These are phyloP conservation scores for Pilaira anomala DNA, from an alignment of 192 early-diverging fungal genomes.

Conservation along the genomic window DNA sequence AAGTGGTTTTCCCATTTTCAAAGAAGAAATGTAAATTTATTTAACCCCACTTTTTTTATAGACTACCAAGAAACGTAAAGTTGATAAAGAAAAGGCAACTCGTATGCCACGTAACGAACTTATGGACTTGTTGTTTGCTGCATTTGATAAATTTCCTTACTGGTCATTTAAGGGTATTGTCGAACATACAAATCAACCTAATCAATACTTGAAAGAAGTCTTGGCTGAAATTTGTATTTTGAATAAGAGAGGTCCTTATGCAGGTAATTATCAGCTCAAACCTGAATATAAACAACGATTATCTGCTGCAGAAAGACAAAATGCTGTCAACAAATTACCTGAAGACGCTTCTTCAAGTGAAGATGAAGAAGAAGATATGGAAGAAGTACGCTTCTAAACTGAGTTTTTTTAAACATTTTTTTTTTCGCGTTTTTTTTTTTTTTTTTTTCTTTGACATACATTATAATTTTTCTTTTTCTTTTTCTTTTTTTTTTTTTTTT, in stretches of 20 bases:
- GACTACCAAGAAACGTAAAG: slow-evolving; percentile 29
- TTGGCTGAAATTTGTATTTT: slow-evolving; percentile 74
- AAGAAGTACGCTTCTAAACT: slow-evolving; percentile 6
- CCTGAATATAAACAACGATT: slow-evolving; percentile 67
- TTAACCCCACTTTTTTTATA: background rate
- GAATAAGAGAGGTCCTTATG: slow-evolving; percentile 81
- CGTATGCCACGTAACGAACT: slow-evolving; percentile 83
- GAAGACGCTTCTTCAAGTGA: slow-evolving; percentile 18
- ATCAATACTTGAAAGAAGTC: slow-evolving; percentile 79
- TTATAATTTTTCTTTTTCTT: slow-evolving; percentile 2
- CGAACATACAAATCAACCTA: slow-evolving; percentile 80
- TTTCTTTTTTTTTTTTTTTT: background rate
- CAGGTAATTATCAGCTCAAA: slow-evolving; percentile 80
- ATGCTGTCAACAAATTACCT: background rate
- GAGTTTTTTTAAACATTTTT: background rate
- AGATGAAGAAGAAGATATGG: slow-evolving; percentile 19
- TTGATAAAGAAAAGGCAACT: slow-evolving; percentile 68
- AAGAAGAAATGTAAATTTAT: background rate
- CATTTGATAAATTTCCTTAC: slow-evolving; percentile 77
- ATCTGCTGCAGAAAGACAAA: slow-evolving; percentile 34
- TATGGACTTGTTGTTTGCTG: slow-evolving; percentile 77
- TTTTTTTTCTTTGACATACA: background rate
- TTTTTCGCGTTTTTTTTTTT: background rate
- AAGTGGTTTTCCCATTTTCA: background rate
- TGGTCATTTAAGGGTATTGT: slow-evolving; percentile 83